phyloP scores from a whole-genome alignment of 352 stramenopile genomes.

The Thalassiosira exigua region DNA sequence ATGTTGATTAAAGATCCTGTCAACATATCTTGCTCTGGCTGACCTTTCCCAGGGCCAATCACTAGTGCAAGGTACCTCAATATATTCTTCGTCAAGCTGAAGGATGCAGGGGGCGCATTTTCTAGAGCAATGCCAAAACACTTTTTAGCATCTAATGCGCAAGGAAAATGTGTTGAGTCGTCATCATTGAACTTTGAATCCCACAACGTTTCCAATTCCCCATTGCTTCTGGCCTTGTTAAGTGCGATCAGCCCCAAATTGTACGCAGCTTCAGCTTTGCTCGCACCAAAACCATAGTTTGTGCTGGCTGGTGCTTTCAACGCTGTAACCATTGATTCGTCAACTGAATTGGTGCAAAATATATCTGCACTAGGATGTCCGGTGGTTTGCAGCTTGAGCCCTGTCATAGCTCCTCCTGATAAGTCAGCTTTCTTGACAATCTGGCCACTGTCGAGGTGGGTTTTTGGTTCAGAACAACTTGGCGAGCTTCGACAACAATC shows the following conservation, averaged over 20 bases:
- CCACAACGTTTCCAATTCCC: conserved; percentile 53
- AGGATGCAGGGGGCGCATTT: conserved; percentile 38
- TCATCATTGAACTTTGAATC: conserved; percentile 18
- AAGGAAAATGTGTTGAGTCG: neutral
- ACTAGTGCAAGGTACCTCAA: conserved; percentile 72
- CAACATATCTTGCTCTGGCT: neutral
- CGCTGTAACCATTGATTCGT: no score
- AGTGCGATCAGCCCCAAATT: conserved; percentile 54
- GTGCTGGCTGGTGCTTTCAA: neutral
- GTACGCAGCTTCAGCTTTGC: conserved; percentile 55
- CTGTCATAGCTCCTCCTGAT: neutral
- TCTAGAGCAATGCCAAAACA: conserved; percentile 36
- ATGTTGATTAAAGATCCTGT: conserved; percentile 40
- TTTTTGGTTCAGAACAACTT: conserved; percentile 12
- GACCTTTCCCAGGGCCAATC: conserved; percentile 49
- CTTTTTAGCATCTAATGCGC: conserved; percentile 28
- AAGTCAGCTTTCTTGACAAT: neutral
- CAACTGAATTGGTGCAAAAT: no score
- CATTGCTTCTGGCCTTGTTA: conserved; percentile 21
- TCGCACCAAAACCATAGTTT: neutral
- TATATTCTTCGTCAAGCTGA: conserved; percentile 60
- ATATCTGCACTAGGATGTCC: no score
- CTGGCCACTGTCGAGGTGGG: neutral
- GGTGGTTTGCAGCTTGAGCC: neutral
- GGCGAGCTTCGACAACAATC: no score